Percentiles rank a stretch among this genome's conserved stretches.
phyloP scores from a whole-genome alignment of 2,329 filamentous ascomycete species.

The Karstenula rhodostoma region DNA sequence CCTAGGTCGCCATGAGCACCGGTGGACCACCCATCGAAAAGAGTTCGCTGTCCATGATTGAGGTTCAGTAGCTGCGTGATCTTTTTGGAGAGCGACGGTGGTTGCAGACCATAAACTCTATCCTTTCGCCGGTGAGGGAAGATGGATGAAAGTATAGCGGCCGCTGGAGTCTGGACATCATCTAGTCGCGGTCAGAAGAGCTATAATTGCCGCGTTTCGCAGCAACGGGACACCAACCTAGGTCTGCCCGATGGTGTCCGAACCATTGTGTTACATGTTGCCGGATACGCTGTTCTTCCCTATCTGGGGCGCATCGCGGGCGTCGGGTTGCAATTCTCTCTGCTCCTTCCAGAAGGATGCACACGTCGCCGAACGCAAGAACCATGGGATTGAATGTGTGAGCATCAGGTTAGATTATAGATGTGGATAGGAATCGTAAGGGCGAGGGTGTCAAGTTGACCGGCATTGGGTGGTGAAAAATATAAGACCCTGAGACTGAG shows the following conservation, averaged over 20 bases:
- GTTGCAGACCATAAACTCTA: constrained; percentile 76
- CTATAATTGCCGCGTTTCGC: not conserved
- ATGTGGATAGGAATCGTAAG: not conserved
- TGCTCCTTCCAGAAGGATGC: constrained; percentile 75
- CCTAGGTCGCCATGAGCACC: constrained; percentile 73
- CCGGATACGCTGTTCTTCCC: constrained; percentile 35
- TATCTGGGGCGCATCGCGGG: constrained; percentile 48
- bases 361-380: constrained; percentile 74
- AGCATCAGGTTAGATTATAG: not conserved
- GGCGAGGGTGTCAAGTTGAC: not conserved
- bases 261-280: constrained; percentile 74
- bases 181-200: constrained; percentile 38
- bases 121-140: constrained; percentile 80
- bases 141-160: constrained; percentile 76
- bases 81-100: constrained; percentile 68
- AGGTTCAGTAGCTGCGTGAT: constrained; percentile 73
- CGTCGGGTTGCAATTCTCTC: constrained; percentile 59
- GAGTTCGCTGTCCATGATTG: constrained; percentile 65
- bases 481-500: not conserved
- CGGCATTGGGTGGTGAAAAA: not conserved
- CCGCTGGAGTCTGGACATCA: constrained; percentile 62
- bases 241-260: constrained; percentile 62
- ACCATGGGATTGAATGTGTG: constrained; percentile 58
- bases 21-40: constrained; percentile 69
- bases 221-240: constrained; percentile 47